Percentiles rank a stretch among this genome's conserved stretches.
phyloP scores from a whole-genome alignment of 768 basidiomycete genomes.

The Guyanaporus albipodus region DNA sequence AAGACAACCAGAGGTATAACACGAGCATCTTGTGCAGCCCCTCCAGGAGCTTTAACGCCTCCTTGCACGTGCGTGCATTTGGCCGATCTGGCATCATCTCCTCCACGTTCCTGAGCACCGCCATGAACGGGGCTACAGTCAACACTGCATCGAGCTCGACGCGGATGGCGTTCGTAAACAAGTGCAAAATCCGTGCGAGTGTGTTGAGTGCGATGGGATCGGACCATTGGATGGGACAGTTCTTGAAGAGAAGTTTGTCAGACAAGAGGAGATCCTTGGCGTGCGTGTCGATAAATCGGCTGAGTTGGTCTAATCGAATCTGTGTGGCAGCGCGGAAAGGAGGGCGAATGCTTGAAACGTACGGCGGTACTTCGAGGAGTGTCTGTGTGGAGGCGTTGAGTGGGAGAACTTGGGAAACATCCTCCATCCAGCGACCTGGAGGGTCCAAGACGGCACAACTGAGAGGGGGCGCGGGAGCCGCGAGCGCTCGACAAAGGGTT shows the following conservation, averaged over 20 bases:
- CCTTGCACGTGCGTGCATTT: conserved; percentile 5
- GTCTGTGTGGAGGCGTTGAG: conserved; percentile 35
- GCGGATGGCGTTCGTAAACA: conserved; percentile 34
- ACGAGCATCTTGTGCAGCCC: conserved; percentile 71
- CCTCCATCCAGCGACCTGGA: conserved; percentile 20
- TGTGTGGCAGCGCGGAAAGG: conserved; percentile 38
- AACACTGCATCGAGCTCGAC: conserved; percentile 23
- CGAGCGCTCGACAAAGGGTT: conserved; percentile 53
- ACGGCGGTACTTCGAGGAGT: conserved; percentile 47
- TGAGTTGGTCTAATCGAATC: conserved; percentile 26
- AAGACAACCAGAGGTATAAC: conserved; percentile 81
- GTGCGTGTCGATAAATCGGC: conserved; percentile 42
- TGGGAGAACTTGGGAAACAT: conserved; percentile 42
- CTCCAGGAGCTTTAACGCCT: conserved; percentile 48
- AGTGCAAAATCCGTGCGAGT: conserved; percentile 15
- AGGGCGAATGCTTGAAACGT: conserved; percentile 43
- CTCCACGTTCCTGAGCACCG: conserved; percentile 21
- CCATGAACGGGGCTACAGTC: conserved; percentile 20
- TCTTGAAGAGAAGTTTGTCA: conserved; percentile 44
- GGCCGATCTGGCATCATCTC: conserved; percentile 17
- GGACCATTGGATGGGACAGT: conserved; percentile 26
- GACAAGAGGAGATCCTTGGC: conserved; percentile 36
- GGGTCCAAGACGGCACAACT: conserved; percentile 46
- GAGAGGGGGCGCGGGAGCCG: conserved; percentile 47
- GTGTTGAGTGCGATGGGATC: conserved; percentile 21